Percentiles rank a stretch among this genome's conserved stretches.
Conservation (phyloP, 2,329 filamentous ascomycete genomes). For the Pseudogymnoascus destructans region DNA sequence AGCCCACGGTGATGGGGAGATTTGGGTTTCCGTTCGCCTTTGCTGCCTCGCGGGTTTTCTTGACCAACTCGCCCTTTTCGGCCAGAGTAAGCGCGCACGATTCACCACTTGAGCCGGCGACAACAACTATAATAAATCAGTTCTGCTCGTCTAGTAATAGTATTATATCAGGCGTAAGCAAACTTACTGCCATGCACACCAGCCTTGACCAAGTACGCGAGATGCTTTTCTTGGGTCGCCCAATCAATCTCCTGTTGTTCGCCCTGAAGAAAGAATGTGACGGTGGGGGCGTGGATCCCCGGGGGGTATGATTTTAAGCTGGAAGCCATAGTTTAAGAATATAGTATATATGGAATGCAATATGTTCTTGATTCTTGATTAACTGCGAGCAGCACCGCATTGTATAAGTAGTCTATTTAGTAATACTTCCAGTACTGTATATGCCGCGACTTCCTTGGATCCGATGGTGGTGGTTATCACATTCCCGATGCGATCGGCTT, state of each 20-base stretch:
- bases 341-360: background rate
- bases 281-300: slow-evolving; percentile 72
- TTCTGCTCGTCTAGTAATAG: slow-evolving; percentile 14
- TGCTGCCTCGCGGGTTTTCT: slow-evolving; percentile 28
- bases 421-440: background rate
- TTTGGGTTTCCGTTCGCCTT: slow-evolving; percentile 17
- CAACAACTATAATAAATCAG: slow-evolving; percentile 55
- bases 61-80: slow-evolving; percentile 31
- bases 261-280: slow-evolving; percentile 72
- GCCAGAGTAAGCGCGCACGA: slow-evolving; percentile 29
- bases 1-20: slow-evolving; percentile 31
- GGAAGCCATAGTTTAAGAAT: slow-evolving; percentile 19
- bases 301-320: slow-evolving; percentile 43
- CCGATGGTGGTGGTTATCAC: background rate
- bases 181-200: slow-evolving; percentile 32
- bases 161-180: background rate
- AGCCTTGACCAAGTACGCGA: slow-evolving; percentile 56
- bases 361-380: background rate
- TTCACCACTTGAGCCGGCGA: slow-evolving; percentile 45
- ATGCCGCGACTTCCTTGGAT: background rate
- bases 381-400: background rate
- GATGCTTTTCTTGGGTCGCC: slow-evolving; percentile 61
- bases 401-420: background rate
- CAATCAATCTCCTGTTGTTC: slow-evolving; percentile 67
- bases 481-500: slow-evolving; percentile 7